Base-by-base conservation (phyloP, 2,329 filamentous ascomycete species). In the Cordyceps militaris region DNA sequence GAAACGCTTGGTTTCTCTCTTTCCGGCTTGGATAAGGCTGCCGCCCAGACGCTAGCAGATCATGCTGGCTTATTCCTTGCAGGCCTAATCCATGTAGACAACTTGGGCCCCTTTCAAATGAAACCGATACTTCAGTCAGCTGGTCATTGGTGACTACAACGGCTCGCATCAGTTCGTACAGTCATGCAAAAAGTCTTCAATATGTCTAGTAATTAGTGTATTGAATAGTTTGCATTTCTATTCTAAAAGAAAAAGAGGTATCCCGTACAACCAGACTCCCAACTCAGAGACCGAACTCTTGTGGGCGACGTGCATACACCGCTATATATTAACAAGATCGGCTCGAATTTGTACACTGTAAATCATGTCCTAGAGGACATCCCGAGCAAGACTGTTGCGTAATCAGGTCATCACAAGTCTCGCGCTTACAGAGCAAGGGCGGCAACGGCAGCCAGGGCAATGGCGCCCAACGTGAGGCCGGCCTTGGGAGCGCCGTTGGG, bases 371-470 rank as follows among this genome's bases (percentile, higher is more conserved):
- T 23, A 44, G 3, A 51, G 47, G 28, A 57, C 46, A 28, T 38
- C 47, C 42, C 16, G 23, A 23, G 21, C 14, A 36, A 56, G 2
- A 24, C n/a, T 13, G 24, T 21, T 11, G 16, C 24, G 26, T 14
- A 51, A 16, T 21, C 36, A 40, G 30, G 10, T 19, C 7, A 3
- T 34, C 40, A 34, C 54, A 13, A 9, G 21, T 32, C 7, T 23
- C 46, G 14, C n/a, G 30, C 42, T 63, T 64, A 65, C 51, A 72
- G 69, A 42, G 67, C 68, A 30, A 68, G 24, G 23, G 68, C 54
- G 14, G 62, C 68, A 32, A 66, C 66, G 32, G 66, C 69, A 55
- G 66, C 57, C 49, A 66, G 54, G 47, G 65, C 58, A 64, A 62
- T 66, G 57, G 65, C 65, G 34, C 67, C 59, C 13, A 59, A 19